Percentiles rank a stretch among this genome's conserved stretches.
Evolutionary conservation across 345 rosid species (phyloP).

Genomic region (Lepidium africanum): DNA sequence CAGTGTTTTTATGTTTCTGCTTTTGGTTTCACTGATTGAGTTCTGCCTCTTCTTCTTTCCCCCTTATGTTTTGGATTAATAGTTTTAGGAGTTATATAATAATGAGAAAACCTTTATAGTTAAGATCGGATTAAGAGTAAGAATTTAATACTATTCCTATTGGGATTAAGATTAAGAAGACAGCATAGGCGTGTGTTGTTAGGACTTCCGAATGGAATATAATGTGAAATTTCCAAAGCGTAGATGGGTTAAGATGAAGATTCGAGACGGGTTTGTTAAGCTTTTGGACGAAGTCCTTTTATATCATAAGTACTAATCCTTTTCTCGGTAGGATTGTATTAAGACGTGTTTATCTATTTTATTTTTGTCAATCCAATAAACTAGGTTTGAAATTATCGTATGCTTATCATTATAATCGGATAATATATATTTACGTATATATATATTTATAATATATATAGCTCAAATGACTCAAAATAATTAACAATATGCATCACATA

Average conservation of each 20-base stretch:
- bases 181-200: conserved; percentile 6
- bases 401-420: not conserved
- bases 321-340: not conserved
- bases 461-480: too few species aligned
- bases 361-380: not conserved
- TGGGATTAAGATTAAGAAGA: not conserved
- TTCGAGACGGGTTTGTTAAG: not conserved
- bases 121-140: conserved; percentile 3
- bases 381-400: not conserved
- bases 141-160: not conserved
- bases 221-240: not conserved
- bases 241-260: not conserved
- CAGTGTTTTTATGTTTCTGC: not conserved
- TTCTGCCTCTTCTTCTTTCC: not conserved
- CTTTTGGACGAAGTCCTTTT: conserved; percentile 6
- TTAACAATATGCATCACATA: too few species aligned
- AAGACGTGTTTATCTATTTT: not conserved
- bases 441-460: too few species aligned
- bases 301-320: not conserved
- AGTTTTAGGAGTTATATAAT: too few species aligned
- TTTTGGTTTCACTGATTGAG: not conserved
- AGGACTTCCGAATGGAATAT: not conserved
- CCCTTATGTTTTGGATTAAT: not conserved
- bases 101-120: too few species aligned
- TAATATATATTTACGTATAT: too few species aligned